Conservation (phyloP, 2,329 filamentous ascomycete genomes). For the Phyllosticta capitalensis region DNA sequence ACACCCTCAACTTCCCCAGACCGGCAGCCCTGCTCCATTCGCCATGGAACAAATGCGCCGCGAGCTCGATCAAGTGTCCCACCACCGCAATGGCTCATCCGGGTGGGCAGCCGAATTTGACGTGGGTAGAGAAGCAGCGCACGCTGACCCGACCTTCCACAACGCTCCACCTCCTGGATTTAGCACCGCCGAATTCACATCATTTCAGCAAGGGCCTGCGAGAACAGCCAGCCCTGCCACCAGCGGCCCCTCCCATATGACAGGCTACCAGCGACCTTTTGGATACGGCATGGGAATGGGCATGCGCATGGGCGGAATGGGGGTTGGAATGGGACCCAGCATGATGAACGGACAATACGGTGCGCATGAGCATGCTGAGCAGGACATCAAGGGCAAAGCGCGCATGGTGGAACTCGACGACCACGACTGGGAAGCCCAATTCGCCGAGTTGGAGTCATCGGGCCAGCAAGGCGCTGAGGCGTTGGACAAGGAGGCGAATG, state of each 20-base stretch:
- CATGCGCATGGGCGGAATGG: slow-evolving; percentile 42
- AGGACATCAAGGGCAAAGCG: slow-evolving; percentile 71
- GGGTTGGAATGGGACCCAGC: slow-evolving; percentile 31
- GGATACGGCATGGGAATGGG: slow-evolving; percentile 36
- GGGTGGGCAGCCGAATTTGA: slow-evolving; percentile 58
- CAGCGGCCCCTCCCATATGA: slow-evolving; percentile 32
- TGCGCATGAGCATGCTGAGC: slow-evolving; percentile 32
- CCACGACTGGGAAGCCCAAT: slow-evolving; percentile 90
- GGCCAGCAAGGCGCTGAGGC: slow-evolving; percentile 43
- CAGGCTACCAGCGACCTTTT: slow-evolving; percentile 48
- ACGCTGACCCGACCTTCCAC: slow-evolving; percentile 62
- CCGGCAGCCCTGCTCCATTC: slow-evolving; percentile 46
- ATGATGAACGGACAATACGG: slow-evolving; percentile 32
- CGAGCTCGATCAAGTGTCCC: slow-evolving; percentile 47
- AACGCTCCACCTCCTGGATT: slow-evolving; percentile 46
- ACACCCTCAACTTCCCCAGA: slow-evolving; percentile 50
- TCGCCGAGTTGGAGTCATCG: slow-evolving; percentile 72
- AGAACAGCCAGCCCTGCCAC: slow-evolving; percentile 52
- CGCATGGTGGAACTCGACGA: slow-evolving; percentile 86
- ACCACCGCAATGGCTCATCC: slow-evolving; percentile 44
- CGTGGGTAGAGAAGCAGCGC: slow-evolving; percentile 47
- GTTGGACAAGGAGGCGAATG: slow-evolving; percentile 55
- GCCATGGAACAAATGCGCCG: slow-evolving; percentile 58
- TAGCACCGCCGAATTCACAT: slow-evolving; percentile 74
- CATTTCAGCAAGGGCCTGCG: slow-evolving; percentile 61